Base-by-base conservation (phyloP, 805 yeast genomes). In the Saccharomyces mikatae region DNA sequence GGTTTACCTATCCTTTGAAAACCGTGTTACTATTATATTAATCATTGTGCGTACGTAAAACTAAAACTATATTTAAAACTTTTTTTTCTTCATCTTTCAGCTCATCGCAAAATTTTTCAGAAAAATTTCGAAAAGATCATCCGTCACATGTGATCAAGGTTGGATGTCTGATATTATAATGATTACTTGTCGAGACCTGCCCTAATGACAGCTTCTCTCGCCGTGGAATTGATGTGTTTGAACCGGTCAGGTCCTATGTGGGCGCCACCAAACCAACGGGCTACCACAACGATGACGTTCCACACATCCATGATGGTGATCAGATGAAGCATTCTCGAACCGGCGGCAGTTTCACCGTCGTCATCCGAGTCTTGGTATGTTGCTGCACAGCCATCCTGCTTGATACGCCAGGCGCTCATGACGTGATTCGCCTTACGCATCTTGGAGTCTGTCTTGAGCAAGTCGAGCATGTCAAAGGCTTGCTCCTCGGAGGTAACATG, bases 331-430 rank as follows among this genome's bases (percentile, higher is more conserved):
- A 91, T 73, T 55, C 97, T 74, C 4, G 91, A 82, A 9, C 99
- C 99, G 0, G 98, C 96, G 0, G 98, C 98, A 0, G 95, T 79
- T 66, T 94, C 99, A 2, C 99, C 99, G 66, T 92, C 99, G 68
- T 94, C 98, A 65, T 94, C 97, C 62, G 88, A 90, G 62, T 94
- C 97, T 62, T 88, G 94, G 49, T 76, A 79, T 41, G 78, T 75
- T 0, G 82, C 79, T 0, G 84, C 88, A 28, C 71, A 62, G 17
- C 60, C 52, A 1, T 65, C 71, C 0, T 65, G 68, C 54, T 76
- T 76, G 2, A 94, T 85, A 58, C 98, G 74, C 86, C 92, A 91
- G 0, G 96, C 94, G 14, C 83, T 80, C 84, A 94, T 94, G 57
- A 85, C 84, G 69, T 92, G 98, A 0, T 79, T 68, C 0, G 97